phyloP scores from a whole-genome alignment of 2,329 filamentous ascomycete genomes.

The Ceratocystis smalleyi region DNA sequence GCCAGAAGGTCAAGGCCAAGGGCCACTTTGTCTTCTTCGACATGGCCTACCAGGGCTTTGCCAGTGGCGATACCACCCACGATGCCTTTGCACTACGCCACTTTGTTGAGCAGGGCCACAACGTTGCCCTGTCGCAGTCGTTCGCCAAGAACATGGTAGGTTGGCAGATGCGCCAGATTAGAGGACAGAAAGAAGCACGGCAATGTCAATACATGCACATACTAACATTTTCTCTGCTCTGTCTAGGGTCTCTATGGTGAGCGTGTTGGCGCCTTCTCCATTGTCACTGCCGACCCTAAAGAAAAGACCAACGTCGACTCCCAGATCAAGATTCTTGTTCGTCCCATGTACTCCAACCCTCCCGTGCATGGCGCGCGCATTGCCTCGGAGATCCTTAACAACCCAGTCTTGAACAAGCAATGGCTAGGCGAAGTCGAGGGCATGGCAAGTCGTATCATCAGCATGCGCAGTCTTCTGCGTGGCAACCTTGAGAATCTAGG shows the following conservation, averaged over 20 bases:
- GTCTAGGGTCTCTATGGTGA: slow-evolving; percentile 88
- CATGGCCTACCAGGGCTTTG: slow-evolving; percentile 98
- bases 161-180: not conserved
- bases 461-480: slow-evolving; percentile 89
- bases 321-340: slow-evolving; percentile 95
- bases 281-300: slow-evolving; percentile 68
- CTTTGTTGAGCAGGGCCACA: slow-evolving; percentile 85
- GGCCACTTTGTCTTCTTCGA: slow-evolving; percentile 95
- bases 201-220: not conserved
- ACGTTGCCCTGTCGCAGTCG: slow-evolving; percentile 75
- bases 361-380: slow-evolving; percentile 93
- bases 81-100: slow-evolving; percentile 88
- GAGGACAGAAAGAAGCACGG: not conserved
- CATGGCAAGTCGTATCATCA: slow-evolving; percentile 98
- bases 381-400: slow-evolving; percentile 80
- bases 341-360: slow-evolving; percentile 95
- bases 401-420: slow-evolving; percentile 69
- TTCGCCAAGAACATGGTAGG: slow-evolving; percentile 98
- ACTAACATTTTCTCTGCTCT: not conserved
- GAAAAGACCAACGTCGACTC: slow-evolving; percentile 95
- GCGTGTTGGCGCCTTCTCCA: slow-evolving; percentile 90
- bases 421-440: slow-evolving; percentile 95
- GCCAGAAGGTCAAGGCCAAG: slow-evolving; percentile 67
- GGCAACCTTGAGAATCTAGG: slow-evolving; percentile 88
- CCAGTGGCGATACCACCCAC: slow-evolving; percentile 76